Conservation (phyloP, 768 basidiomycete genomes). For the Russula earlei region DNA sequence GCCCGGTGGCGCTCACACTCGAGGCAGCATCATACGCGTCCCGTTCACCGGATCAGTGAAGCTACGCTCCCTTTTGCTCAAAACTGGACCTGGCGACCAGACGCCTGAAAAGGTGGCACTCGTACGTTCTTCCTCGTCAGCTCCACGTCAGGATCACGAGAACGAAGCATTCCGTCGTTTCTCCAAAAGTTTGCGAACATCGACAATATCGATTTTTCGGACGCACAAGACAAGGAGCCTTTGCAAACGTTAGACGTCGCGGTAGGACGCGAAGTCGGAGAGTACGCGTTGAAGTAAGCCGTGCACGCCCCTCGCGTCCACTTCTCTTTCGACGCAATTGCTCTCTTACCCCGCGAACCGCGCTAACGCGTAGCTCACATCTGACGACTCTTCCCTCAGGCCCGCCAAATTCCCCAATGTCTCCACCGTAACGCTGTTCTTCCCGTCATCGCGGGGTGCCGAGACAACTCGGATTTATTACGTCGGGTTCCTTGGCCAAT, state of each 20-base stretch:
- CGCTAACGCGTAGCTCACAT: background rate
- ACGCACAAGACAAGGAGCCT: constrained; percentile 49
- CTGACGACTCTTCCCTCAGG: constrained; percentile 31
- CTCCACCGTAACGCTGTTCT: constrained; percentile 72
- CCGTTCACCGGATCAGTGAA: constrained; percentile 87
- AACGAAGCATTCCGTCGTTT: background rate
- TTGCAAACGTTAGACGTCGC: constrained; percentile 68
- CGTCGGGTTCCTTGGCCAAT: constrained; percentile 75
- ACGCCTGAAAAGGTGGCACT: constrained; percentile 65
- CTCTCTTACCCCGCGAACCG: no score
- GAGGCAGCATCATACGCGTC: constrained; percentile 63
- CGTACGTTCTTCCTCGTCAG: constrained; percentile 34
- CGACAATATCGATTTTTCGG: constrained; percentile 73
- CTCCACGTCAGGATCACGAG: no score
- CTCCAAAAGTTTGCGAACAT: constrained; percentile 61
- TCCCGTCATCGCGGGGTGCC: constrained; percentile 73
- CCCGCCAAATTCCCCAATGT: constrained; percentile 80
- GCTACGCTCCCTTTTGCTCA: constrained; percentile 71
- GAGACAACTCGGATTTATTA: constrained; percentile 74
- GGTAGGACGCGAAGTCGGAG: constrained; percentile 66
- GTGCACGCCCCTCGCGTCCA: background rate
- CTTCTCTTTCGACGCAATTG: background rate
- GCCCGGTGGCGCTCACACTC: background rate
- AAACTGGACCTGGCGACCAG: constrained; percentile 71
- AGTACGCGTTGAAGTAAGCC: constrained; percentile 73